Evolutionary conservation across 441 rosid genomes (phyloP), one percentile per base, ranked within the genome.

Genomic region (Aleurites moluccanus): DNA sequence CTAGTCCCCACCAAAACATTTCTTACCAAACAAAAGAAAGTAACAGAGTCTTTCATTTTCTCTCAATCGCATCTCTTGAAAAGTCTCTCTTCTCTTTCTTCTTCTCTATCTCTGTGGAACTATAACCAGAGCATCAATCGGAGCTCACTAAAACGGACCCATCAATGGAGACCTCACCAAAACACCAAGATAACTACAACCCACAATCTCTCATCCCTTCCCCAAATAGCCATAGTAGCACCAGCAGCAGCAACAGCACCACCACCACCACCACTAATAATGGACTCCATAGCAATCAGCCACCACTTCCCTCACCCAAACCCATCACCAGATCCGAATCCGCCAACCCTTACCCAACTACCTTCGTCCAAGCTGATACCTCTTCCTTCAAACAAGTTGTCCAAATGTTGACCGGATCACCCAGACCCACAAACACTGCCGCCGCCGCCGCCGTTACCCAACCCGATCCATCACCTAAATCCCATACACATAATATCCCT

Each of bases 321-420:
- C 79, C 91, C 45, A 79, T 87, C 18, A 79, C 88, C 64, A 87
- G 94, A 89, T 92, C 93, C 83, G 96, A 90, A 33, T 72, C 91
- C 28, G 78, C 85, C 0, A 91, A 86, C 80, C 99, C 98, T 0
- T 93, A 89, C 85, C 98, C 98, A 21, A 96, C 98, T 4, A 96
- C 98, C 56, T 96, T 96, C 77, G 98, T 96, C 52, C 98, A 96
- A 76, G 99, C 98, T 0, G 97, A 96, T 74, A 86, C 96, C 53
- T 80, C 94, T 55, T 87, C 92, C 28, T 96, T 96, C 91, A 96
- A 96, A 70, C 98, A 93, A 80, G 97, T 96, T 16, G 99, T 96
- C 71, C 99, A 95, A 79, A 88, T 95, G 97, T 85, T 95, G 23
- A 95, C 97, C 57, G 99, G 99, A 77, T 93, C 98, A 44, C 86